phyloP scores from a whole-genome alignment of 345 rosid species.

The Salix purpurea region DNA sequence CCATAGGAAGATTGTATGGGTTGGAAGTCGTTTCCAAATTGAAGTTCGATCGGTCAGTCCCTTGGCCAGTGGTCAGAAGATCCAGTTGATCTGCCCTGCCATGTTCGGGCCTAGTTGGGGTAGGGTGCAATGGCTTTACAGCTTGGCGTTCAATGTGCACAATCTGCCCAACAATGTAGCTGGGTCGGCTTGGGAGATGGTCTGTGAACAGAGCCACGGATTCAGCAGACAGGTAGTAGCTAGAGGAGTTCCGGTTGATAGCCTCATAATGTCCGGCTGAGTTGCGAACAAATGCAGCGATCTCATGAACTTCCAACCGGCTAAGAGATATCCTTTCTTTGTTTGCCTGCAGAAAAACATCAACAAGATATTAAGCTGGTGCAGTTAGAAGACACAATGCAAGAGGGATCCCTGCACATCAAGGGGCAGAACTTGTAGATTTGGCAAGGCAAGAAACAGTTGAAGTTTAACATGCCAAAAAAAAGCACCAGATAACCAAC shows the following conservation, averaged over 20 bases:
- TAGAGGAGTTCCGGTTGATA: constrained; percentile 59
- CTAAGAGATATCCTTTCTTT: constrained; percentile 86
- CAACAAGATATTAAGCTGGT: background rate
- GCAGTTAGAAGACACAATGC: background rate
- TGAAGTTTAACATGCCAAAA: background rate
- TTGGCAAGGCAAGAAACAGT: background rate
- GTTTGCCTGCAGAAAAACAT: constrained; percentile 52
- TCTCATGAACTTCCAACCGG: constrained; percentile 83
- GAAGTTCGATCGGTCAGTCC: constrained; percentile 48
- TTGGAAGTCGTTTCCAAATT: constrained; percentile 50
- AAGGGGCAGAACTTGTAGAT: background rate
- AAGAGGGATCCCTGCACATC: background rate
- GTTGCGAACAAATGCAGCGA: constrained; percentile 88
- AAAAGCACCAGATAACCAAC: background rate
- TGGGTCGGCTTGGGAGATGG: constrained; percentile 72
- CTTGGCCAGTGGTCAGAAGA: constrained; percentile 44
- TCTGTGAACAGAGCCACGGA: constrained; percentile 90
- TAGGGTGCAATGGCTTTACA: constrained; percentile 47
- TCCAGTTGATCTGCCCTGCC: constrained; percentile 37
- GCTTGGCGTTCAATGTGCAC: constrained; percentile 86
- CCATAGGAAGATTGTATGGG: constrained; percentile 75
- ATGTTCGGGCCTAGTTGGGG: constrained; percentile 39
- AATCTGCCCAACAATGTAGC: constrained; percentile 79
- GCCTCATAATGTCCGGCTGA: constrained; percentile 81
- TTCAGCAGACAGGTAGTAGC: constrained; percentile 83